Evolutionary conservation across 2,329 filamentous ascomycete species (phyloP), one percentile per base, ranked within the genome.

Genomic region (Arthrobotrys conoides): DNA sequence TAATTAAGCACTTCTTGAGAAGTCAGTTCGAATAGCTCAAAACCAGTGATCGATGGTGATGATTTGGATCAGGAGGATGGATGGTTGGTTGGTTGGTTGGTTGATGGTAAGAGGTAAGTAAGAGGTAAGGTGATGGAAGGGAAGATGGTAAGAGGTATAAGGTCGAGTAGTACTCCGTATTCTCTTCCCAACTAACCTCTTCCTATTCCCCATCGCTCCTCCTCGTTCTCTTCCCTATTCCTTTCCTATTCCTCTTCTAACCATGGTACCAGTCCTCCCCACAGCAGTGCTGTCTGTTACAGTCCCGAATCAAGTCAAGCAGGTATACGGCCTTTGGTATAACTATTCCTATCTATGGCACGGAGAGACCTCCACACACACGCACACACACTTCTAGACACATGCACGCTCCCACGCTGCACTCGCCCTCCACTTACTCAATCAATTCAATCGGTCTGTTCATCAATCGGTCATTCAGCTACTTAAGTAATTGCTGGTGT

Each of bases 1-100:
- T n/a, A 8, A 41, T 41, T 16, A n/a, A 41, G 16, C 12, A 41
- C 10, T 5, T 41, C 10, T n/a, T 41, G 36, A 14, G 10, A 10
- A 38, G 36, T 38, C 36, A n/a, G n/a, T n/a, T n/a, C 36, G 36
- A 10, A 38, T 14, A 38, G 5, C 14, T 1, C 1, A 12, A 41
- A 41, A 1, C 2, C 14, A 2, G 16, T n/a, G n/a, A n/a, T n/a
- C 3, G 79, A 80, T 77, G 68, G 68, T 20, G 30, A 27, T 36
- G 53, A 38, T 51, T 24, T n/a, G 12, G 48, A 14, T 51, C 48
- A 51, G 48, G 70, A 73, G 70, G 53, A 67, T 33, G 12, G 68
- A 18, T 55, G 24, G 24, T 33, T 49, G 46, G 24, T 49, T 18
- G 46, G 24, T 20, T 6, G n/a, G n/a, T n/a, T n/a, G n/a, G n/a